Conservation (phyloP, 768 basidiomycete genomes). For the Lentinus tigrinus region DNA sequence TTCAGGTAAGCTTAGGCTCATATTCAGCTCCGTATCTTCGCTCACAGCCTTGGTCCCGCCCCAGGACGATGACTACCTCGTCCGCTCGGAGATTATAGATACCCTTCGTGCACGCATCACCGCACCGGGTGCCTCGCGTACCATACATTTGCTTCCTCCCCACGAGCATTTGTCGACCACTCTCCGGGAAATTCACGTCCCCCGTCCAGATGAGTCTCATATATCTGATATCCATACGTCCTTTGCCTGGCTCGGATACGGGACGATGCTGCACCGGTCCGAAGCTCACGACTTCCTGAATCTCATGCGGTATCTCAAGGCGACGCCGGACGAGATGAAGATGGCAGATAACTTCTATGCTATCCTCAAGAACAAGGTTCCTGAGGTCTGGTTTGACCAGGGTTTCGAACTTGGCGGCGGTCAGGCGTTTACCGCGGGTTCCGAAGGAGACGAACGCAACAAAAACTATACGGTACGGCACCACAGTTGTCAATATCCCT, state of each 20-base stretch:
- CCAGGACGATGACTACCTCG: constrained; percentile 70
- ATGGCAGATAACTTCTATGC: constrained; percentile 76
- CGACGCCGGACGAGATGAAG: constrained; percentile 48
- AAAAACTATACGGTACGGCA: constrained; percentile 54
- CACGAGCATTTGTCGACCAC: constrained; percentile 59
- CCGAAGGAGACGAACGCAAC: constrained; percentile 58
- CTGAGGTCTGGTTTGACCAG: constrained; percentile 65
- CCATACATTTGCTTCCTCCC: constrained; percentile 57
- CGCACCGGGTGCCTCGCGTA: constrained; percentile 20
- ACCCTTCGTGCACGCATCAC: constrained; percentile 44
- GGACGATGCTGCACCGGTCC: constrained; percentile 49
- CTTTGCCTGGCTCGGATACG: constrained; percentile 69
- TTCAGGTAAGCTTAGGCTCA: constrained; percentile 46
- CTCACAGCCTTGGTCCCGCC: background rate
- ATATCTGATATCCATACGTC: constrained; percentile 45
- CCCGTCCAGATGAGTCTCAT: constrained; percentile 10
- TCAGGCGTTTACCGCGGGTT: constrained; percentile 59
- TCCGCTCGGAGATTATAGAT: constrained; percentile 55
- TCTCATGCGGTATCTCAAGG: constrained; percentile 43
- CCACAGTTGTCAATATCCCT: background rate
- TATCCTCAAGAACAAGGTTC: constrained; percentile 51
- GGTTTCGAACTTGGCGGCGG: constrained; percentile 61
- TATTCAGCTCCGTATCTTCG: constrained; percentile 1
- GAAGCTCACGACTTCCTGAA: constrained; percentile 46
- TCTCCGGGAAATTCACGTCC: constrained; percentile 43